Base-by-base conservation (phyloP, 2,329 filamentous ascomycete species). In the Talaromyces marneffei region DNA sequence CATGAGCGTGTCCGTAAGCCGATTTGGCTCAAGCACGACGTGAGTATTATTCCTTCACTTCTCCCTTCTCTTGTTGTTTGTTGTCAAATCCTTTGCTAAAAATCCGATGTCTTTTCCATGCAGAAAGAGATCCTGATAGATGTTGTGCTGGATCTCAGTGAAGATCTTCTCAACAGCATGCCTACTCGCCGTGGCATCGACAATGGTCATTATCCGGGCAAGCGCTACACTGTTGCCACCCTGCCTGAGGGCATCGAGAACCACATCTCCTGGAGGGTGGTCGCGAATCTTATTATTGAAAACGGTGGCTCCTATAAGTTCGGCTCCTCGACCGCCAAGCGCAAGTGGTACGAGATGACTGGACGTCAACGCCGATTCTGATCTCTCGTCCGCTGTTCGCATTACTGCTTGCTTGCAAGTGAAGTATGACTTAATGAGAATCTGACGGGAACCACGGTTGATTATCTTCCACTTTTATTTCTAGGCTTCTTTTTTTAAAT, bases 321-420 rank as follows among this genome's bases (percentile, higher is more conserved):
- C 67, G 84, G 83, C 2, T 82, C 84, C 65, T 79, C 83, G 2
- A 86, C 85, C 0, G 85, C 83, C 67, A 85, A 85, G 71, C 85
- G 83, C 73, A 86, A 85, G 73, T 87, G 83, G 80, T 71, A 76
- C 16, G 80, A 85, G 69, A 66, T 82, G 18, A 66, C 40, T 10
- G 16, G 33, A 1, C 52, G 52, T 5, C 16, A 35, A n/a, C 44
- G 33, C 20, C 14, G 23, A 3, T 20, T 39, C 52, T 39, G 25
- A 40, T n/a, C 5, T 18, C 18, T 20, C 8, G 2, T 57, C 3
- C 14, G n/a, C 18, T 3, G 12, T 55, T 42, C 16, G 37, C 20
- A 35, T 31, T 5, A 14, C 14, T 10, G 8, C 44, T 60, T 29
- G 23, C 23, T 27, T 25, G 18, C 29, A 33, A 31, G 25, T 31